Conservation (phyloP, 306 rosid species). For the Medicago lupulina region DNA sequence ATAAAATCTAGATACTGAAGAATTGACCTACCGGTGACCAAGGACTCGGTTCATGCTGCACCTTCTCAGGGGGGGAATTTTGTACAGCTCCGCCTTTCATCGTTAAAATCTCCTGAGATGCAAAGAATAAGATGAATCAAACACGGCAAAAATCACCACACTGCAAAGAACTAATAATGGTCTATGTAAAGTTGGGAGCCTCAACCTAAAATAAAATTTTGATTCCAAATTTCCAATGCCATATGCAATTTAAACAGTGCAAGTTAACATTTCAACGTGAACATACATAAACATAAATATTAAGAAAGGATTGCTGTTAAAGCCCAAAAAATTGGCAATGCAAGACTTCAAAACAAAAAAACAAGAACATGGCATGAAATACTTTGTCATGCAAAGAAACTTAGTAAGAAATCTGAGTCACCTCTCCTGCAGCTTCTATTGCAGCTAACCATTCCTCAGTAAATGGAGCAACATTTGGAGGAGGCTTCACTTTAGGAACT, state of each 20-base stretch:
- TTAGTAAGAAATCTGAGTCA: conserved; percentile 40
- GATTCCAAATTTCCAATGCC: not conserved
- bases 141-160: conserved; percentile 12
- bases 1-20: conserved; percentile 29
- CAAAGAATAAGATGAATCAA: conserved; percentile 32
- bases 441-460: conserved; percentile 98
- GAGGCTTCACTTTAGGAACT: conserved; percentile 55
- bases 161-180: conserved; percentile 8
- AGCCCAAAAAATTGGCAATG: not conserved
- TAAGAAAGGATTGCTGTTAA: not conserved
- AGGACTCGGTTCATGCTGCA: conserved; percentile 78
- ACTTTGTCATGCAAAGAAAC: conserved; percentile 15
- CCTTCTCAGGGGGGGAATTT: conserved; percentile 86
- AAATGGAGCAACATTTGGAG: conserved; percentile 69
- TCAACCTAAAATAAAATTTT: conserved; percentile 11
- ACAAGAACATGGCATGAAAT: conserved; percentile 26
- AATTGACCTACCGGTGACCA: conserved; percentile 85
- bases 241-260: conserved; percentile 26
- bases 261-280: conserved; percentile 3
- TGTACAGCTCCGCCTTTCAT: conserved; percentile 89
- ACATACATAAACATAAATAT: not conserved
- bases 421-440: conserved; percentile 98
- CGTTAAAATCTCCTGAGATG: conserved; percentile 75
- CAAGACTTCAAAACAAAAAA: conserved; percentile 26
- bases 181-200: not conserved